A percentile compares a stretch with the other conserved stretches of the same genome.
Evolutionary conservation across 352 stramenopile genomes (phyloP).

Genomic region (Phytophthora vignae): DNA sequence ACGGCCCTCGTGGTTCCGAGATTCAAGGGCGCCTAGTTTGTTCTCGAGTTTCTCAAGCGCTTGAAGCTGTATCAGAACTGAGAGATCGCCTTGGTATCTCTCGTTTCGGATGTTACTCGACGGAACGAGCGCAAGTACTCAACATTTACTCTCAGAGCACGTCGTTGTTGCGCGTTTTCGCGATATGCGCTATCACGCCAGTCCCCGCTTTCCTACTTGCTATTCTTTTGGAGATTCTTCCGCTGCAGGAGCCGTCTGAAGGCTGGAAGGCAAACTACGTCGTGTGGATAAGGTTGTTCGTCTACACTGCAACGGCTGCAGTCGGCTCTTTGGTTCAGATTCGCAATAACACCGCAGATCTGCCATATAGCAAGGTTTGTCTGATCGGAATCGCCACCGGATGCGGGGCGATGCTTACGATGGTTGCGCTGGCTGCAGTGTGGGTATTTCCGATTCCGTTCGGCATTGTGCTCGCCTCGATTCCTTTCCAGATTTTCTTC

Average conservation of each 20-base stretch:
- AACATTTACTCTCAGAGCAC: neutral
- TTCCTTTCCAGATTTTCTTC: neutral
- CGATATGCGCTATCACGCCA: neutral
- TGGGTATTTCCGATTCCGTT: slow-evolving; percentile 7
- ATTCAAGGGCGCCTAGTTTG: neutral
- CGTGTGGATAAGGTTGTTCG: neutral
- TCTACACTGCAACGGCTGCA: neutral
- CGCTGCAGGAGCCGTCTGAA: slow-evolving; percentile 1
- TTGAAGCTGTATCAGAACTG: neutral
- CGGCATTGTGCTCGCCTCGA: neutral
- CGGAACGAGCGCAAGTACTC: neutral
- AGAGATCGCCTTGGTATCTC: neutral
- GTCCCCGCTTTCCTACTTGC: slow-evolving; percentile 1
- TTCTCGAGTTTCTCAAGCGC: neutral
- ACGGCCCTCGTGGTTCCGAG: neutral
- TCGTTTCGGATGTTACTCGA: neutral
- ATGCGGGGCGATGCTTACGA: neutral
- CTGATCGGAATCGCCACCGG: neutral
- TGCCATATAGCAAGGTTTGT: neutral
- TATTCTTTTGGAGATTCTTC: slow-evolving; percentile 8
- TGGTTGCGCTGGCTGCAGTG: neutral
- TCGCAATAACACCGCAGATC: neutral
- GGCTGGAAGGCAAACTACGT: slow-evolving; percentile 14
- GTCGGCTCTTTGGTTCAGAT: slow-evolving; percentile 9
- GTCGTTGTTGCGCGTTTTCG: neutral